Conservation (phyloP, 2,329 filamentous ascomycete species). For the Beauveria sp. region DNA sequence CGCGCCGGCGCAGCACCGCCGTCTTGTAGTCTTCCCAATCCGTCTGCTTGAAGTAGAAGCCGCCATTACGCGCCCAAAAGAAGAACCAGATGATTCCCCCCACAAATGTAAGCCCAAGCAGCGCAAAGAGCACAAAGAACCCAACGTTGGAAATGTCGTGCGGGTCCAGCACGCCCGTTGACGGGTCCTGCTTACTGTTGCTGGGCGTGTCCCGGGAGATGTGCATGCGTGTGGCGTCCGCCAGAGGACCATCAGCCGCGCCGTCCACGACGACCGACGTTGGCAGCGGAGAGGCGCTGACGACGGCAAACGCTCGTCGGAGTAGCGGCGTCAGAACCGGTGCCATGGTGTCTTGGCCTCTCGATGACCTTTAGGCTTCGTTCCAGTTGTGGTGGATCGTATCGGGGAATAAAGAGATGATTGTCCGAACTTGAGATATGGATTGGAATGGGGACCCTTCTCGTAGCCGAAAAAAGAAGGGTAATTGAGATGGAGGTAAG, state of each 20-base stretch:
- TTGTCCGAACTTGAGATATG: background rate
- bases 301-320: slow-evolving; percentile 1
- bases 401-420: background rate
- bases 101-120: slow-evolving; percentile 73
- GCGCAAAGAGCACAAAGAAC: slow-evolving; percentile 77
- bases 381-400: background rate
- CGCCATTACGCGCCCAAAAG: slow-evolving; percentile 95
- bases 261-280: background rate
- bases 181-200: slow-evolving; percentile 28
- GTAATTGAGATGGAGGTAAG: background rate
- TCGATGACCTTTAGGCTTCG: background rate
- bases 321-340: slow-evolving; percentile 5
- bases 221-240: slow-evolving; percentile 32
- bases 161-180: slow-evolving; percentile 43
- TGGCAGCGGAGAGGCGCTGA: background rate
- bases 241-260: background rate
- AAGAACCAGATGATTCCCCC: slow-evolving; percentile 88
- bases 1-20: slow-evolving; percentile 80
- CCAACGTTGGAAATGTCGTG: slow-evolving; percentile 56
- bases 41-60: slow-evolving; percentile 73
- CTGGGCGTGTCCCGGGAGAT: slow-evolving; percentile 30
- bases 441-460: background rate
- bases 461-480: background rate
- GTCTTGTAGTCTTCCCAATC: slow-evolving; percentile 99
- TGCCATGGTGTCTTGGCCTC: background rate